Conservation (phyloP, 257 asterid genomes). For the Gynochthodes officinalis region DNA sequence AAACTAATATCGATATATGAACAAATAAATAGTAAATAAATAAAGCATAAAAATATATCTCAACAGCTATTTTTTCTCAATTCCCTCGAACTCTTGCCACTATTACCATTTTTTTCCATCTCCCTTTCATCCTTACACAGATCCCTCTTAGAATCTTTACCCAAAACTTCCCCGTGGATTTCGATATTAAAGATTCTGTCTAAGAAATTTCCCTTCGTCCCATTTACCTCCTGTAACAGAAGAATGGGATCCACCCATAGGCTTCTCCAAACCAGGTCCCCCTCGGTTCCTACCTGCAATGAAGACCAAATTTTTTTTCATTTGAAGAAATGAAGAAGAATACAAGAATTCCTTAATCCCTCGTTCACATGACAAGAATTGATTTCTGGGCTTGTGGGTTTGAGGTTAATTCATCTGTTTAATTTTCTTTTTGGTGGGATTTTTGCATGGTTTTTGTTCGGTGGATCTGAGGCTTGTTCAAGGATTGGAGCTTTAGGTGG, state of each 20-base stretch:
- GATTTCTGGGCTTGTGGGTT: slow-evolving; percentile 14
- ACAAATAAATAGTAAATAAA: not conserved
- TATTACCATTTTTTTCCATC: slow-evolving; percentile 13
- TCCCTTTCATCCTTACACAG: slow-evolving; percentile 29
- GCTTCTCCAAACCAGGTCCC: not conserved
- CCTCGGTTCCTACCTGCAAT: not conserved
- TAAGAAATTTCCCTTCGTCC: slow-evolving; percentile 20
- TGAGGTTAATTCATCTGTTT: slow-evolving; percentile 6
- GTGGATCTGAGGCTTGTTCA: slow-evolving; percentile 32
- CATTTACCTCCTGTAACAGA: not conserved
- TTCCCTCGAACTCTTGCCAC: slow-evolving; percentile 8
- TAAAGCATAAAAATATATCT: not conserved
- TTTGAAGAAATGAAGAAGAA: not conserved
- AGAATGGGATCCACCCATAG: slow-evolving; percentile 5
- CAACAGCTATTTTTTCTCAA: slow-evolving; percentile 12
- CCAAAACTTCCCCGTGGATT: slow-evolving; percentile 27
- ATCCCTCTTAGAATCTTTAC: slow-evolving; percentile 27
- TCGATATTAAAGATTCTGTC: slow-evolving; percentile 33
- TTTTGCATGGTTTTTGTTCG: slow-evolving; percentile 12
- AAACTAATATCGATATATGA: too few species aligned
- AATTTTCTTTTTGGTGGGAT: slow-evolving; percentile 10
- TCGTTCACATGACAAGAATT: not conserved
- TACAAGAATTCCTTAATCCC: slow-evolving; percentile 6
- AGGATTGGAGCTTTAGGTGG: slow-evolving; percentile 24
- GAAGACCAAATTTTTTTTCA: not conserved